These are phyloP conservation scores for Huntiella moniliformis DNA, from an alignment of 2,329 filamentous ascomycete genomes.

Conservation along the genomic window DNA sequence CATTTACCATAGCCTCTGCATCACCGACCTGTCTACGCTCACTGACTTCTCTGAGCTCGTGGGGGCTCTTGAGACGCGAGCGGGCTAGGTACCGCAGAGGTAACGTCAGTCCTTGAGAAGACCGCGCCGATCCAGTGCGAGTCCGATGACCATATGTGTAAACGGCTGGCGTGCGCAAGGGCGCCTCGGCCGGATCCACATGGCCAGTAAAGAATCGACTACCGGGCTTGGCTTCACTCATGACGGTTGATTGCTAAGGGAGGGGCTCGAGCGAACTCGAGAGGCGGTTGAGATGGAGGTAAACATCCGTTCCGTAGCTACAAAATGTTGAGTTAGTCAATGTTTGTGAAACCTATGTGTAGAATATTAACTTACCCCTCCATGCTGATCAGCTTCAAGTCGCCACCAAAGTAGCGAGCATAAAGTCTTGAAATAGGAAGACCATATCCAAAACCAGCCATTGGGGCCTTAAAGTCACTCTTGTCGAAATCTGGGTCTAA, in stretches of 20 bases:
- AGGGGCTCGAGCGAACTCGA: conserved; percentile 91
- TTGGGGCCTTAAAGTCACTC: conserved; percentile 96
- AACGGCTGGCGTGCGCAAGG: conserved; percentile 17
- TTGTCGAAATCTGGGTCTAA: conserved; percentile 97
- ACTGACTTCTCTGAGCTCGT: conserved; percentile 47
- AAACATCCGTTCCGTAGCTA: conserved; percentile 95
- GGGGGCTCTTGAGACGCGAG: conserved; percentile 39
- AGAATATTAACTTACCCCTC: conserved; percentile 53
- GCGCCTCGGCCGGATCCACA: conserved; percentile 22
- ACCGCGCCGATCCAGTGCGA: conserved; percentile 14
- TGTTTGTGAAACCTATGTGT: background rate
- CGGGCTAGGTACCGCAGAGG: conserved; percentile 38
- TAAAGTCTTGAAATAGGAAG: conserved; percentile 87
- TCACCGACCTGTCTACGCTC: conserved; percentile 84
- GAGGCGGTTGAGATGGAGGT: conserved; percentile 88
- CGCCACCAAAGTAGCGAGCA: conserved; percentile 90
- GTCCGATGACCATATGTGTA: conserved; percentile 13
- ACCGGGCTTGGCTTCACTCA: conserved; percentile 37
- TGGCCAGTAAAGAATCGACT: conserved; percentile 10
- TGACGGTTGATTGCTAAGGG: conserved; percentile 86
- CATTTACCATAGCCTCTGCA: conserved; percentile 56
- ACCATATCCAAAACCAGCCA: conserved; percentile 98
- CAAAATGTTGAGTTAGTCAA: conserved; percentile 5
- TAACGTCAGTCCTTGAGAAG: conserved; percentile 47
- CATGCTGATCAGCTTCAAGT: conserved; percentile 97